These are phyloP conservation scores for Periconia digitata DNA, from an alignment of 2,329 filamentous ascomycete genomes.

Conservation along the genomic window DNA sequence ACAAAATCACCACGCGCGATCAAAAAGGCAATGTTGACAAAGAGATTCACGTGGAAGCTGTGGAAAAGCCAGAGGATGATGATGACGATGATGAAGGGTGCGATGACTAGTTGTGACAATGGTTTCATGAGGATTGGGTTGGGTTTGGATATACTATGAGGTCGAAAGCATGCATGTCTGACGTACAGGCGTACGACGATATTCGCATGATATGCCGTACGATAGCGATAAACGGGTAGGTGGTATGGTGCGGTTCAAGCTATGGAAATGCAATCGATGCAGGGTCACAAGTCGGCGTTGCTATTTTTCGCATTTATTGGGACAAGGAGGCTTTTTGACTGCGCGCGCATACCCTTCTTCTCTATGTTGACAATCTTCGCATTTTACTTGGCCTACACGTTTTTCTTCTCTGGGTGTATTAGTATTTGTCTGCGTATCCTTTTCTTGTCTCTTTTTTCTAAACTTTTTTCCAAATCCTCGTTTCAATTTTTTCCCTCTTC, in stretches of 20 bases:
- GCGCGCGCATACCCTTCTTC: neutral
- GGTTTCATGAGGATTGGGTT: neutral
- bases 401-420: neutral
- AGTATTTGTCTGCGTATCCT: neutral
- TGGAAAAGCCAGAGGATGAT: constrained; percentile 29
- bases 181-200: neutral
- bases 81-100: constrained; percentile 17
- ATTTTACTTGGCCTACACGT: neutral
- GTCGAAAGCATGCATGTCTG: neutral
- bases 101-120: constrained; percentile 5
- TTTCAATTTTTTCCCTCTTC: neutral
- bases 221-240: neutral
- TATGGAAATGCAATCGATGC: neutral
- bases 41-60: constrained; percentile 35
- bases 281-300: neutral
- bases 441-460: too few species aligned
- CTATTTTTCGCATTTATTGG: neutral
- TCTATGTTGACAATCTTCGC: neutral
- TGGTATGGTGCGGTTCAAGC: neutral
- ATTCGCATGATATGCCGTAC: neutral
- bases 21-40: constrained; percentile 30
- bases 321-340: neutral
- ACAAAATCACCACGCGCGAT: constrained; percentile 47
- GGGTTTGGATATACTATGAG: neutral
- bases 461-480: too few species aligned